phyloP scores from a whole-genome alignment of 192 early-diverging fungal species.

The Backusella parvicylindrica region DNA sequence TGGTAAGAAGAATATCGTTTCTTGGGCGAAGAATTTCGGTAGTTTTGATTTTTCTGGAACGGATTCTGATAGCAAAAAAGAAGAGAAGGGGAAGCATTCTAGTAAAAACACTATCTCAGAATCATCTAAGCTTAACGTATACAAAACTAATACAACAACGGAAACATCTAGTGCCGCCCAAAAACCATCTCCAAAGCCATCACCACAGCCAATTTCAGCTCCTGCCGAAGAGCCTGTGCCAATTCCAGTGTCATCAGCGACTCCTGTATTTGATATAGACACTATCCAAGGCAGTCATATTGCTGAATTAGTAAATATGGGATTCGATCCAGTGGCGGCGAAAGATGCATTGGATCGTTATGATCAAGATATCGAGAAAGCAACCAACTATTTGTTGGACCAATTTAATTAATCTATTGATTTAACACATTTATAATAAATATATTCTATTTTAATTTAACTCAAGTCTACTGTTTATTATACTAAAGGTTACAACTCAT shows the following conservation, averaged over 20 bases:
- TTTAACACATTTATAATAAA: not conserved
- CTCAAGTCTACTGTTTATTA: no score
- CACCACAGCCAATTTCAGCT: not conserved
- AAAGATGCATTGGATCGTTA: constrained; percentile 69
- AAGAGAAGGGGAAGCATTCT: not conserved
- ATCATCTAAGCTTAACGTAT: not conserved
- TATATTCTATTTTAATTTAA: not conserved
- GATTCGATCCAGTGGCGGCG: constrained; percentile 66
- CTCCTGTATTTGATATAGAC: not conserved
- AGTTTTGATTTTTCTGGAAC: constrained; percentile 1
- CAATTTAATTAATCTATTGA: constrained; percentile 10
- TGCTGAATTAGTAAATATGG: constrained; percentile 63
- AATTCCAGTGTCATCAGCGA: not conserved
- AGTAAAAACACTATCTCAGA: not conserved
- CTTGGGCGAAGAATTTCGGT: constrained; percentile 25
- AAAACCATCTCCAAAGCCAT: not conserved
- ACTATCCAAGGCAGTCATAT: constrained; percentile 17
- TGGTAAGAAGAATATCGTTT: not conserved
- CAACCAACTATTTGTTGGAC: constrained; percentile 76
- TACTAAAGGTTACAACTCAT: no score
- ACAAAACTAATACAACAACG: not conserved
- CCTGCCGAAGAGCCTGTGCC: not conserved
- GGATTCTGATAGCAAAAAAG: not conserved
- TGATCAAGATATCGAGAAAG: constrained; percentile 71
- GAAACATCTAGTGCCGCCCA: not conserved